Percentiles rank a stretch among this genome's conserved stretches.
These are phyloP conservation scores for Beauveria scarabaeidicola DNA, from an alignment of 2,329 filamentous ascomycete species.

Conservation along the genomic window DNA sequence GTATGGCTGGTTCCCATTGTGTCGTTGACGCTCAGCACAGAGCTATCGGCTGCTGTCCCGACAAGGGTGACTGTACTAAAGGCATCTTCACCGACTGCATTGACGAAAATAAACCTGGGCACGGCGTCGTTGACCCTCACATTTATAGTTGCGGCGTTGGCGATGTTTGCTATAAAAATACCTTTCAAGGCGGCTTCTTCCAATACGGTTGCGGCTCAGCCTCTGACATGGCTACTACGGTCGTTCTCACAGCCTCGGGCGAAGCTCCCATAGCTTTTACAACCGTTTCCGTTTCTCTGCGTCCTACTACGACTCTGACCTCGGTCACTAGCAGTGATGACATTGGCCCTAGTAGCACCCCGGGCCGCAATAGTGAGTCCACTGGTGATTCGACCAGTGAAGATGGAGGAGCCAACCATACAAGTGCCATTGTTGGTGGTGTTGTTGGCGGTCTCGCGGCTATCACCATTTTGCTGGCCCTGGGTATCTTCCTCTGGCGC, in stretches of 20 bases:
- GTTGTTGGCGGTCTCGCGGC: conserved; percentile 43
- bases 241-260: conserved; percentile 38
- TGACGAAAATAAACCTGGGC: conserved; percentile 40
- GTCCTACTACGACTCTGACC: conserved; percentile 8
- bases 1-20: conserved; percentile 49
- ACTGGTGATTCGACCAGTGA: background rate
- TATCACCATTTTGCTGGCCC: conserved; percentile 32
- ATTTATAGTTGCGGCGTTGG: conserved; percentile 45
- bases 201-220: conserved; percentile 49
- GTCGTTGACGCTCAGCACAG: conserved; percentile 41
- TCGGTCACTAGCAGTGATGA: conserved; percentile 13
- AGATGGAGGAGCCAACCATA: conserved; percentile 23
- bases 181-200: conserved; percentile 45
- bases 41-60: conserved; percentile 49
- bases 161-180: conserved; percentile 47
- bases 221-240: conserved; percentile 39
- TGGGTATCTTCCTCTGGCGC: conserved; percentile 36
- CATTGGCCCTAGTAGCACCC: background rate
- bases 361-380: background rate
- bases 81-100: conserved; percentile 52
- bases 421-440: conserved; percentile 46
- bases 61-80: conserved; percentile 39
- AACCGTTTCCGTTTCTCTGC: conserved; percentile 27
- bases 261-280: conserved; percentile 25
- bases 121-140: conserved; percentile 46